Evolutionary conservation across 2,329 filamentous ascomycete genomes (phyloP), one percentile per base, ranked within the genome.

Genomic region (Pseudonectria buxi): DNA sequence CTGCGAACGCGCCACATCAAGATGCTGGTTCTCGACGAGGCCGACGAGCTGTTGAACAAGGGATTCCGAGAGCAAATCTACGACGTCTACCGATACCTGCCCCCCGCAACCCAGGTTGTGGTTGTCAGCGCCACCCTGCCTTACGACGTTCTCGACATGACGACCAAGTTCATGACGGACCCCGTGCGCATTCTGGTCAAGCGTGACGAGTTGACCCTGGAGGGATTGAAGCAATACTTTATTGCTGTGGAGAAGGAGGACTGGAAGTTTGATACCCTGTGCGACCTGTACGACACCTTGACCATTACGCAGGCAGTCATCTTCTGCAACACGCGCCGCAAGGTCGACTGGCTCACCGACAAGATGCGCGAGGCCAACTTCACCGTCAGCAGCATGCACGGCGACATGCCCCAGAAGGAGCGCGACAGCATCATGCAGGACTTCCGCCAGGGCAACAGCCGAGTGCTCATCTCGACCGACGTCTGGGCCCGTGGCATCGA

Each of bases 331-430:
- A 98, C 92, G 6, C 83, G 92, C 49, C 81, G 92, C 63, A 98
- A 98, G 84, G 92, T 98, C 35, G 92, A 98, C 63, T 98, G 92
- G 92, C 71, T 98, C 41, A 96, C 92, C 4, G 92, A 98, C 68
- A 98, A 98, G 74, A 95, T 98, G 86, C 85, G 88, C 46, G 92
- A 95, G 62, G 87, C 88, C 54, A 95, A 98, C 69, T 98, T 98
- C 63, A 98, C 92, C 0, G 92, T 98, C 49, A 94, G 86, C 53
- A 90, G 86, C 53, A 98, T 98, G 92, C 92, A 98, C 60, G 92
- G 92, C 49, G 92, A 98, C 56, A 98, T 98, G 92, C 88, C 89
- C 15, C 92, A 98, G 63, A 92, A 92, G 67, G 89, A 96, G 65
- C 83, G 92, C 53, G 92, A 98, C 68, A 90, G 86, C 64, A 98